A percentile compares a stretch with the other conserved stretches of the same genome.
phyloP scores from a whole-genome alignment of 176 grass and related monocot species.

The Bonia amplexicaulis region DNA sequence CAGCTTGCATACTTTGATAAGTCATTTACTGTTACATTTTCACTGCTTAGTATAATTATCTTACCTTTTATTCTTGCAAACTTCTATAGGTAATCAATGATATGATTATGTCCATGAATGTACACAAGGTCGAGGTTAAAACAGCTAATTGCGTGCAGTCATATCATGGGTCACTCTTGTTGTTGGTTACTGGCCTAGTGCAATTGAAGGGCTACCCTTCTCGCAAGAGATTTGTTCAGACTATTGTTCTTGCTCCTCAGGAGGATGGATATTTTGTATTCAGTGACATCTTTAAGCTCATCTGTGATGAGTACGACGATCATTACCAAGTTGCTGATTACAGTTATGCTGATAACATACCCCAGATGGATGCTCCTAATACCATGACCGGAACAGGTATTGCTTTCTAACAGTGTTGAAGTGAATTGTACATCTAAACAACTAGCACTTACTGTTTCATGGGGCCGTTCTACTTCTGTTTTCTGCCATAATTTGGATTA shows the following conservation, averaged over 20 bases:
- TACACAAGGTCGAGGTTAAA: slow-evolving; percentile 76
- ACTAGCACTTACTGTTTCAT: neutral
- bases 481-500: neutral
- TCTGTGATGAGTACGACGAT: slow-evolving; percentile 69
- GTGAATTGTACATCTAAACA: neutral
- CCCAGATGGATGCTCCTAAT: slow-evolving; percentile 32
- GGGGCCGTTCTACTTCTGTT: neutral
- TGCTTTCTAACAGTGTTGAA: neutral
- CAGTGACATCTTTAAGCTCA: slow-evolving; percentile 80
- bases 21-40: neutral
- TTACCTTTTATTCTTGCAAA: slow-evolving; percentile 14
- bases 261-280: slow-evolving; percentile 67
- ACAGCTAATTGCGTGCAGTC: slow-evolving; percentile 79
- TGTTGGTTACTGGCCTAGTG: slow-evolving; percentile 81
- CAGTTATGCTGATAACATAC: slow-evolving; percentile 16
- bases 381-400: slow-evolving; percentile 44
- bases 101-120: slow-evolving; percentile 61
- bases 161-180: slow-evolving; percentile 40
- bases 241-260: slow-evolving; percentile 85
- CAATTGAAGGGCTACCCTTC: slow-evolving; percentile 49
- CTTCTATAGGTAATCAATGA: slow-evolving; percentile 69
- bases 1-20: neutral
- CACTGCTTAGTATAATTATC: neutral
- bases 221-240: slow-evolving; percentile 77
- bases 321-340: slow-evolving; percentile 30